Evolutionary conservation across 257 asterid genomes (phyloP), one percentile per base, ranked within the genome.

Genomic region (Coffea eugenioides): DNA sequence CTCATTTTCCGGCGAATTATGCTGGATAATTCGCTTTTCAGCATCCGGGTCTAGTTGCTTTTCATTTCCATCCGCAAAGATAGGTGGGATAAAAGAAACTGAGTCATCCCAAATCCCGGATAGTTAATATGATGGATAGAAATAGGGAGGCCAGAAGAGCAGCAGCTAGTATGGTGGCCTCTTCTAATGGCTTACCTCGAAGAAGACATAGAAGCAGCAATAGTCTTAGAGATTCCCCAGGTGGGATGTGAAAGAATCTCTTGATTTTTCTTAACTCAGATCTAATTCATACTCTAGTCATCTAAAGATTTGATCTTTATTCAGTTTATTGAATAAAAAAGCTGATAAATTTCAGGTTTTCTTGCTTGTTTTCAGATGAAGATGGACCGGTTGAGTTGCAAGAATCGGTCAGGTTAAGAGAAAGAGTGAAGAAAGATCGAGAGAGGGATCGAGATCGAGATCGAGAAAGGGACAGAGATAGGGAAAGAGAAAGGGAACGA

Each of bases 391-490:
- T 86, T 54, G 98, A 93, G 87, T 79, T 94, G 49, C 97, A 91
- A 51, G 99, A 96, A 83, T 89, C 98, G 1, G 87, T 87, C 15
- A 86, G 98, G 76, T 86, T 92, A 54, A 89, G 98, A 64, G 99
- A 94, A 41, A 88, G 98, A 89, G 96, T 88, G 85, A 95, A 94
- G 97, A 95, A 92, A 76, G 97, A 95, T 85, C 92, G 98, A 79
- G 98, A 71, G 54, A 62, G 79, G 25, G 79, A 94, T 86, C 91
- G 94, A 34, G 83, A 80, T 74, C 86, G 97, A 57, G 97, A 90
- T 25, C 82, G 97, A 61, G 96, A 91, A 1, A 73, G 92, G 48
- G 96, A 92, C 2, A 77, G 95, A 3, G 98, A 81, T 0, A 76
- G 87, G 27, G 66, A 59, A 59, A 59, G 66, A 59, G 66, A 77